Base-by-base conservation (phyloP, 306 rosid species). In the Cicer pinnatifidum region DNA sequence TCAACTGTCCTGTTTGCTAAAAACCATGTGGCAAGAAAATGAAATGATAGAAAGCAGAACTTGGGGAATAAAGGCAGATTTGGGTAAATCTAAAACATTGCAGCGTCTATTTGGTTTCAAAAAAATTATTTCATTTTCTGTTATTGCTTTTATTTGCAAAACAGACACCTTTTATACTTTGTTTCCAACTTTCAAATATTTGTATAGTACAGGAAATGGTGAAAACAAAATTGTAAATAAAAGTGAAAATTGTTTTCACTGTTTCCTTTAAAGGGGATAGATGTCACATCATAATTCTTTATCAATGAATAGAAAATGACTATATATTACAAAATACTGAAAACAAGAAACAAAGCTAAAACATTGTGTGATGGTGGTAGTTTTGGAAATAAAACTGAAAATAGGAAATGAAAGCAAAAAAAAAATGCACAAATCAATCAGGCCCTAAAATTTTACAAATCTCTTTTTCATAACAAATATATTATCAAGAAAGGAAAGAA, bases 1-100 rank as follows among this genome's bases (percentile, higher is more conserved):
- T 69, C 75, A 40, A 60, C 57, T 19, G 37, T 12, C 50, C 7
- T 35, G 35, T 69, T 45, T 51, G 47, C 9, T 71, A 46, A 47
- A 35, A 67, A 46, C 53, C 53, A 23, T 40, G 46, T 19, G 40
- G 72, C 3, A 7, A 35, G 17, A 76, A 67, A 67, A 67, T 7
- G 20, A 3, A 10, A 76, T 50, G 6, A 20, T 9, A n/a, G 41
- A 69, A 16, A 6, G 47, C 44, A 7, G 12, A 71, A 13, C 59
- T 63, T 4, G 39, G 66, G 56, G 13, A 12, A 44, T 45, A 51
- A 69, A 9, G 9, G 63, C 9, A 39, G 58, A 37, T 50, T 47
- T 17, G 23, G 43, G 17, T 67, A 67, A 65, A 70, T 17, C 9
- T 9, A 43, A 61, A 58, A 50, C 62, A 69, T 51, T 10, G 37